Base-by-base conservation (phyloP, 306 rosid genomes). In the Astragalus membranaceus region DNA sequence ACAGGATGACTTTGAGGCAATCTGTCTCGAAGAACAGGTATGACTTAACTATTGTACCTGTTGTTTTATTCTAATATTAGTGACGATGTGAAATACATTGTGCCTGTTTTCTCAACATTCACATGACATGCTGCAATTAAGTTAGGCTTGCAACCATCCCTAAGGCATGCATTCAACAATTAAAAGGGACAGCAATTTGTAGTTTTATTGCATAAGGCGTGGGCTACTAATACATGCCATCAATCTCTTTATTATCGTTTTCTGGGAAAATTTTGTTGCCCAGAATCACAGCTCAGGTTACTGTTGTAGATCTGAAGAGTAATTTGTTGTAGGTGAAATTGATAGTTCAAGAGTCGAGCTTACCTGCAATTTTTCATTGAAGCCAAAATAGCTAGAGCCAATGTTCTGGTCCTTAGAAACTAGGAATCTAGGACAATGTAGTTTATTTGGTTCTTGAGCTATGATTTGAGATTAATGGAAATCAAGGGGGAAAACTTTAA, bases 11-110 rank as follows among this genome's bases (percentile, higher is more conserved):
- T 88, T 91, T 58, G 83, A 81, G 63, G 65, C 83, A 5, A 1
- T 85, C 69, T 86, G 92, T 75, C 80, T 64, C 71, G 80, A 82
- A 78, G 78, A 84, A 36, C 68, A 85, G 97, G 97, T 91, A 83
- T 55, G 14, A 8, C 78, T 9, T 44, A 10, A 14, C 51, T 59
- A 42, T 65, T 14, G 7, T 59, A 17, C 17, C 20, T 77, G 43
- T 75, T 74, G 36, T 57, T 64, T 62, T 67, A 8, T 52, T 63
- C 46, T 15, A 29, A 17, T 3, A 43, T 65, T 74, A 7, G 5
- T 42, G 8, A 15, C 3, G 2, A 23, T 2, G 51, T 10, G 14
- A 2, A 35, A 39, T 15, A 51, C 43, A 59, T 68, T 20, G 67
- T 59, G 41, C 14, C 14, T 37, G 55, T 30, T 52, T 61, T 16